Conservation (phyloP, 2,329 filamentous ascomycete species). For the Torrubiella hemipterigena region DNA sequence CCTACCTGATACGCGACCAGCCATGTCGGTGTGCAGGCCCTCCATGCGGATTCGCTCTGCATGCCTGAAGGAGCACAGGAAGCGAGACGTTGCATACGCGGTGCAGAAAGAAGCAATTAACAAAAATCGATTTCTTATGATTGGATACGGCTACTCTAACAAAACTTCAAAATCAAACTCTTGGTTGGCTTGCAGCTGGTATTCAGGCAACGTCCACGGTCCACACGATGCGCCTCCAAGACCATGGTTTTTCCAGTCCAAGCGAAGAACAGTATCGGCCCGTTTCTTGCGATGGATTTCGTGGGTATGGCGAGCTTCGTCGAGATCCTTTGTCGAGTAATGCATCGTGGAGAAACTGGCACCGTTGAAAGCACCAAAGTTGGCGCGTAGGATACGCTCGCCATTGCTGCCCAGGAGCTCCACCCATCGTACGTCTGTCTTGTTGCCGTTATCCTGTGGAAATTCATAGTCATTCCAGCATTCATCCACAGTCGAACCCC, state of each 20-base stretch:
- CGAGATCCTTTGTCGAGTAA: slow-evolving; percentile 41
- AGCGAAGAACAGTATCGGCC: slow-evolving; percentile 40
- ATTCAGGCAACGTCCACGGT: slow-evolving; percentile 37
- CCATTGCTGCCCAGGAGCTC: slow-evolving; percentile 25
- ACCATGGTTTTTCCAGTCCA: slow-evolving; percentile 52
- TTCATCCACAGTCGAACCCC: slow-evolving; percentile 30
- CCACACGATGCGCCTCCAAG: slow-evolving; percentile 52
- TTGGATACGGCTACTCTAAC: slow-evolving; percentile 31
- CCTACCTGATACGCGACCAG: no score
- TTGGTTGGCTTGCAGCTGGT: slow-evolving; percentile 27
- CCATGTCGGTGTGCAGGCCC: no score
- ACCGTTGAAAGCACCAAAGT: slow-evolving; percentile 32
- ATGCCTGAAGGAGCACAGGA: no score
- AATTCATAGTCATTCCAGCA: slow-evolving; percentile 53
- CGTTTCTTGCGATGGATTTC: slow-evolving; percentile 38
- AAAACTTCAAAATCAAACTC: slow-evolving; percentile 32
- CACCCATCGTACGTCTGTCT: slow-evolving; percentile 51
- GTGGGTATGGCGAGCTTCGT: slow-evolving; percentile 44
- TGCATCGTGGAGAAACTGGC: slow-evolving; percentile 44
- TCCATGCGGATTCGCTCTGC: no score
- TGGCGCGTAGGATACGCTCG: slow-evolving; percentile 25
- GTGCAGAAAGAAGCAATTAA: no score
- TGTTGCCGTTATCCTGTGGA: slow-evolving; percentile 56
- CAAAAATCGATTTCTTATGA: no score
- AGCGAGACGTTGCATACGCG: no score